Evolutionary conservation across 352 stramenopile genomes (phyloP), one percentile per base, ranked within the genome.

Genomic region (Pythium plurisporium): DNA sequence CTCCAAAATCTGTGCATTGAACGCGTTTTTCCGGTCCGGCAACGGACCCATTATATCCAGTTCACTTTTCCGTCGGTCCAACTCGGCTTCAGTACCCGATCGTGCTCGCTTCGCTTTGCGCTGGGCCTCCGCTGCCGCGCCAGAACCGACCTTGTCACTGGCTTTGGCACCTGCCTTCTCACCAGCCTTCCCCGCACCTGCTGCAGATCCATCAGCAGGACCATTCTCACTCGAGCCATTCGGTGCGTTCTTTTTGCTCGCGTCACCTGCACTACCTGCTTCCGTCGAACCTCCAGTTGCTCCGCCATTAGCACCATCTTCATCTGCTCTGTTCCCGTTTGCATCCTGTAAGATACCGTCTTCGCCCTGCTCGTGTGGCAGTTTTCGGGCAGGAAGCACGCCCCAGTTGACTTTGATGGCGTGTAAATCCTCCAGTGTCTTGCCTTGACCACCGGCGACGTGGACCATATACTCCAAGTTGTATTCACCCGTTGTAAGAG

Each of bases 391-490:
- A 0, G 81, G 77, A 8, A 93, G 55, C 19, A 93, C 77, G 10
- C 83, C 83, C 81, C 83, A 91, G 19, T 76, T 73, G 8, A 93
- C 64, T 15, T 72, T 72, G 46, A 93, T 81, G 8, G 73, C 68
- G 46, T 93, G 72, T 3, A 93, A 48, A 65, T 86, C 76, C 14
- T 86, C 72, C n/a, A 91, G 55, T 14, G 73, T 89, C 25, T 27
- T 53, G 19, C 65, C 67, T 5, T 70, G 31, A 17, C 81, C 70
- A 12, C 65, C 65, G 6, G 76, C 79, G 20, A 62, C 40, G 7
- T 76, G 75, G 5, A 90, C 78, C 75, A 89, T 85, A 47, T 89
- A 86, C 62, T 87, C 79, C 14, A 89, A 55, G 59, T 89, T 73
- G 55, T 90, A 93, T 10, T 63, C 62, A 4, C 83, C 83, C 19